Conservation (phyloP, 352 stramenopile genomes). For the Phytophthora podocarpi region DNA sequence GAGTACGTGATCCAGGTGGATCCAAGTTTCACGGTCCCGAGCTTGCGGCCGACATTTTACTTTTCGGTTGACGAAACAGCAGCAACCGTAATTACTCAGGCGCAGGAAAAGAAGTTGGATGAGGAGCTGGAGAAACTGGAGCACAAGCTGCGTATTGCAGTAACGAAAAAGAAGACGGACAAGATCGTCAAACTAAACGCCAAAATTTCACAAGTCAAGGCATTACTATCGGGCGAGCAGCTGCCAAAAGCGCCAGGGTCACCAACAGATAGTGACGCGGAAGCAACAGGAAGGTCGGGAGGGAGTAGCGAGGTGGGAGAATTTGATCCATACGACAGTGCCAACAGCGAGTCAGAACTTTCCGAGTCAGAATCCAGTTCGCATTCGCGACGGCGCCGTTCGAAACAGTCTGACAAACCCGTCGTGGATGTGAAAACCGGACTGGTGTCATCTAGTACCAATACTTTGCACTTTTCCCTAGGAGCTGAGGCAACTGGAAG, state of each 20-base stretch:
- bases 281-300: slow-evolving; percentile 31
- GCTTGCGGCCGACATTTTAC: slow-evolving; percentile 77
- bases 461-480: slow-evolving; percentile 82
- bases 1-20: slow-evolving; percentile 91
- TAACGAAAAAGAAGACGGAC: slow-evolving; percentile 90
- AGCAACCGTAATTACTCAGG: slow-evolving; percentile 86
- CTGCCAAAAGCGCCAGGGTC: slow-evolving; percentile 50
- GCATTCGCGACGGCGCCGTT: slow-evolving; percentile 35
- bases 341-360: slow-evolving; percentile 87
- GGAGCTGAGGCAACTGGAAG: slow-evolving; percentile 83
- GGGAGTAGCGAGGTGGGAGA: slow-evolving; percentile 36
- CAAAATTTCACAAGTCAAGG: slow-evolving; percentile 84
- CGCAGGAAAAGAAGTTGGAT: slow-evolving; percentile 90
- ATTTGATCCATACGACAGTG: slow-evolving; percentile 73
- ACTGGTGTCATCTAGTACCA: slow-evolving; percentile 47
- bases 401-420: slow-evolving; percentile 31
- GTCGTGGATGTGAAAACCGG: slow-evolving; percentile 31
- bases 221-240: slow-evolving; percentile 79
- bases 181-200: slow-evolving; percentile 87
- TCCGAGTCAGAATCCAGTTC: slow-evolving; percentile 68
- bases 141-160: slow-evolving; percentile 88
- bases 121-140: slow-evolving; percentile 91
- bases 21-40: slow-evolving; percentile 64
- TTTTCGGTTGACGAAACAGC: slow-evolving; percentile 86
- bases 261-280: slow-evolving; percentile 43